Evolutionary conservation across 2,329 filamentous ascomycete species (phyloP).

Genomic region (Phaeosphaeriaceae sp.): DNA sequence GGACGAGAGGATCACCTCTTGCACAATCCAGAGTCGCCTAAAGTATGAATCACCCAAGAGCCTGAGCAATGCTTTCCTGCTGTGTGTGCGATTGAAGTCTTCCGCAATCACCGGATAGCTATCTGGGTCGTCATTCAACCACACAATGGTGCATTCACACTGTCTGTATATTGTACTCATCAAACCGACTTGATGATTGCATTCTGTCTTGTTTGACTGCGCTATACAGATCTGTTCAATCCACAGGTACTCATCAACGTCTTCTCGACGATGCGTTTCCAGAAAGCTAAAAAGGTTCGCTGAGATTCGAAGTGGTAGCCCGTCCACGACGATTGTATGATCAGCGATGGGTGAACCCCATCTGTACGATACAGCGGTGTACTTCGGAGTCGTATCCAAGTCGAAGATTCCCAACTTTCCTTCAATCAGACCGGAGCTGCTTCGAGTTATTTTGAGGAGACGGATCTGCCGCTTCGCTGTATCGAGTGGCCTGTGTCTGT

Average conservation of each 20-base stretch:
- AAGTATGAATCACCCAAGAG: neutral
- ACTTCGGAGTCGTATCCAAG: too few relatives aligned
- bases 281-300: neutral
- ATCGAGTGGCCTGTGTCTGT: too few relatives aligned
- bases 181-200: neutral
- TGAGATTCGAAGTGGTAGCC: neutral
- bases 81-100: neutral
- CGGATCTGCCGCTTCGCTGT: too few relatives aligned
- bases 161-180: neutral
- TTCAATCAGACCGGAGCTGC: too few relatives aligned
- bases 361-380: neutral
- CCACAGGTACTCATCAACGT: neutral
- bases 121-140: neutral
- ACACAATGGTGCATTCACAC: neutral
- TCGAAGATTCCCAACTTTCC: too few relatives aligned
- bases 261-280: neutral
- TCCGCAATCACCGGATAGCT: neutral
- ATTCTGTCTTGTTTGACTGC: neutral
- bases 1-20: neutral
- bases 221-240: neutral
- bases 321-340: neutral
- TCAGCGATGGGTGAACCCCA: neutral
- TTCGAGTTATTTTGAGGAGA: too few relatives aligned
- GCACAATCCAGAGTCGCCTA: neutral
- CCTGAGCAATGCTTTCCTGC: neutral